Evolutionary conservation across 495 filamentous ascomycete species (phyloP).

Genomic region (Penicillium simplicissimum): DNA sequence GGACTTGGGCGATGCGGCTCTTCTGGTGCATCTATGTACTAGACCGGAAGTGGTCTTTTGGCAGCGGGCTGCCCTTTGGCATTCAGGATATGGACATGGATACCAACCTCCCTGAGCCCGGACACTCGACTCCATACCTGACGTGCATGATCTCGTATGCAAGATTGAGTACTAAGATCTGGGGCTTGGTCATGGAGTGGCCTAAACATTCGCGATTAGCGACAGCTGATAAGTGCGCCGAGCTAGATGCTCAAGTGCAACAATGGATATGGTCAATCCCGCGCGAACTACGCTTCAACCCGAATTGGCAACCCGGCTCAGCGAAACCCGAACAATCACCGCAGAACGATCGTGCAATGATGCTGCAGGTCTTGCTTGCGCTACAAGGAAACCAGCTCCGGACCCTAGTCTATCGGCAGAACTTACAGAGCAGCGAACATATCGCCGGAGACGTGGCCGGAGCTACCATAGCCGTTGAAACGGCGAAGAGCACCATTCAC

Average conservation of each 20-base stretch:
- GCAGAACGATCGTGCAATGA: conserved; percentile 34
- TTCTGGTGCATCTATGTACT: conserved; percentile 87
- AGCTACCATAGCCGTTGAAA: conserved; percentile 67
- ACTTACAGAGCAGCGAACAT: conserved; percentile 67
- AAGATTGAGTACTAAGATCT: conserved; percentile 72
- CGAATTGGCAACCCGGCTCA: conserved; percentile 25
- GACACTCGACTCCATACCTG: conserved; percentile 38
- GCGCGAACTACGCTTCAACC: conserved; percentile 55
- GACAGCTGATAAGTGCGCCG: conserved; percentile 63
- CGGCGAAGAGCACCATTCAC: conserved; percentile 75
- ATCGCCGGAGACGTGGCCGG: conserved; percentile 66
- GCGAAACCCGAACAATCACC: conserved; percentile 25
- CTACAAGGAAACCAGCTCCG: conserved; percentile 79
- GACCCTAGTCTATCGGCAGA: conserved; percentile 75
- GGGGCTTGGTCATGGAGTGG: conserved; percentile 57
- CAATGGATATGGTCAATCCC: conserved; percentile 70
- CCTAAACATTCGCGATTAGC: conserved; percentile 48
- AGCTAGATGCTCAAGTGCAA: conserved; percentile 71
- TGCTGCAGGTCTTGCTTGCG: conserved; percentile 55
- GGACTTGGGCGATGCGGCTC: conserved; percentile 61
- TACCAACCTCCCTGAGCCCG: conserved; percentile 67
- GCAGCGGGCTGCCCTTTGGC: conserved; percentile 75
- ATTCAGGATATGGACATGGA: conserved; percentile 82
- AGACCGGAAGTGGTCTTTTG: conserved; percentile 79
- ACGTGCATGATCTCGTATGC: conserved; percentile 66